phyloP scores from a whole-genome alignment of 2,329 filamentous ascomycete genomes.

The Mariannaea sp. region DNA sequence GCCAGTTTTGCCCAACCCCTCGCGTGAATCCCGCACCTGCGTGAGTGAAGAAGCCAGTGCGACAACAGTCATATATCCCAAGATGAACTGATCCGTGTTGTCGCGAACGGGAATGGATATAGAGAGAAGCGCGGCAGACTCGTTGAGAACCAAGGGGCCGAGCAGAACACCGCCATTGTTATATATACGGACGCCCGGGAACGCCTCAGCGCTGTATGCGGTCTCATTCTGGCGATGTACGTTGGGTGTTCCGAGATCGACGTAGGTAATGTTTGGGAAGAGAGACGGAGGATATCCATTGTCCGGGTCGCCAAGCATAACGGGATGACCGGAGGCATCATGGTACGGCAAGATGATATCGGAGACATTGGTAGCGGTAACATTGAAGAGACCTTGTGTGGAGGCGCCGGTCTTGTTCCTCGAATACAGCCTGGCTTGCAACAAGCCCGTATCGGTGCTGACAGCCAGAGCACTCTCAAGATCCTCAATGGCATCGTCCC shows the following conservation, averaged over 20 bases:
- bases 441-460: constrained; percentile 59
- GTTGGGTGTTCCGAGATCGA: constrained; percentile 49
- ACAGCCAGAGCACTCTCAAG: constrained; percentile 71
- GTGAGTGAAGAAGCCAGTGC: constrained; percentile 68
- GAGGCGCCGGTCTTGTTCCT: constrained; percentile 63
- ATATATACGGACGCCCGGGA: constrained; percentile 55
- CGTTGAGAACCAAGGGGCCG: constrained; percentile 75
- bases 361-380: constrained; percentile 57
- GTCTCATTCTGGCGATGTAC: constrained; percentile 47
- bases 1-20: constrained; percentile 74
- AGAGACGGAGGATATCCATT: constrained; percentile 73
- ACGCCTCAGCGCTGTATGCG: constrained; percentile 53
- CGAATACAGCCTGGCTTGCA: constrained; percentile 77
- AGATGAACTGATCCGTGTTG: constrained; percentile 61
- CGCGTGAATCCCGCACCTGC: constrained; percentile 64
- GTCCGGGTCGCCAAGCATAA: constrained; percentile 64
- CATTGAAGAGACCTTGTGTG: constrained; percentile 63
- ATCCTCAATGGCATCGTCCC: constrained; percentile 65
- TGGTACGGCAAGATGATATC: constrained; percentile 66
- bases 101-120: constrained; percentile 80
- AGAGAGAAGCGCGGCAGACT: constrained; percentile 75
- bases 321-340: constrained; percentile 59
- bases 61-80: constrained; percentile 86
- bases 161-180: constrained; percentile 67
- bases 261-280: constrained; percentile 80